Base-by-base conservation (phyloP, 164 flowering plant genomes). In the Chimonanthus salicifolius region DNA sequence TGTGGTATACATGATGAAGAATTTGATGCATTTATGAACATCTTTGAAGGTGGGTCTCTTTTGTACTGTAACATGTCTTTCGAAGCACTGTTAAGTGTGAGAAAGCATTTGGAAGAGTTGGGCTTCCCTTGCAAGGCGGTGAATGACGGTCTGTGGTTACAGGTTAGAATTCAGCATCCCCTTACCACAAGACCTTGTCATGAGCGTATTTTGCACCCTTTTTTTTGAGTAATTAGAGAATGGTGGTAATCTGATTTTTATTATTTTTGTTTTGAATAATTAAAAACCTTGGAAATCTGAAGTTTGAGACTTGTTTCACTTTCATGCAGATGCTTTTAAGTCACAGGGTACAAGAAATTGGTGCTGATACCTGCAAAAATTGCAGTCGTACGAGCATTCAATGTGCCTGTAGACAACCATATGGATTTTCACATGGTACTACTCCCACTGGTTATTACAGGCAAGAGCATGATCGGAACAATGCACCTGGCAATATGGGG, bases 41-140 rank as follows among this genome's bases (percentile, higher is more conserved):
- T 92, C 45, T 94, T 96, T 82, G 99, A 96, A 85, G 98, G 95
- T 8, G 98, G 97, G 70, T 90, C 97, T 74, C 88, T 96, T 87
- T 81, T 94, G 63, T 96, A 90, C 78, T 89, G 95, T 79, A 90
- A 94, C 82, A 96, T 96, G 99, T 86, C 97, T 50, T 96, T 96
- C 78, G 97, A 92, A 76, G 95, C 90, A 64, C 97, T 96, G 78
- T 64, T 96, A 67, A 88, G 88, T 84, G 94, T 86, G 75, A 87
- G 99, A 82, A 92, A 86, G 83, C 98, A 88, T 76, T 94, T 96
- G 75, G 99, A 96, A 81, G 99, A 94, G 77, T 75, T 92, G 82
- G 99, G 97, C 8, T 96, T 96, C 72, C 98, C 99, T 67, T 89
- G 99, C 87, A 93, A 90, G 85, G 94, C 99, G 64, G 89, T 92